Conservation (phyloP, 2,329 filamentous ascomycete genomes). For the Fusarium sp. region DNA sequence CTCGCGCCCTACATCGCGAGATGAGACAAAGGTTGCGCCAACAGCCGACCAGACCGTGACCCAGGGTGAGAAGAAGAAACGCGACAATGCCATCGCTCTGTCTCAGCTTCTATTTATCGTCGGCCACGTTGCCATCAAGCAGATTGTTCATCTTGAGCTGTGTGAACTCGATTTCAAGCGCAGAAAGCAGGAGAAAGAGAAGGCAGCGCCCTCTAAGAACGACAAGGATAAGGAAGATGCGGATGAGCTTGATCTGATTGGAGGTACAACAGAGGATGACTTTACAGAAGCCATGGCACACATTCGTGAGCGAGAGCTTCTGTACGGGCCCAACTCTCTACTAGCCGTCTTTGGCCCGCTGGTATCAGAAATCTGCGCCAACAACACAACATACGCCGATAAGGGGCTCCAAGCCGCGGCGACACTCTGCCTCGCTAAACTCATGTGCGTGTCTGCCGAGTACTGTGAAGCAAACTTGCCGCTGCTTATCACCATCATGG, state of each 20-base stretch:
- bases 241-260: constrained; percentile 95
- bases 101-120: constrained; percentile 95
- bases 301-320: constrained; percentile 82
- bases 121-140: constrained; percentile 96
- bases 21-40: constrained; percentile 51
- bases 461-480: constrained; percentile 95
- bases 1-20: constrained; percentile 58
- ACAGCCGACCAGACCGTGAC: constrained; percentile 49
- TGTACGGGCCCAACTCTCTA: constrained; percentile 84
- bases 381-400: constrained; percentile 92
- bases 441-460: constrained; percentile 97
- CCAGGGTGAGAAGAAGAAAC: constrained; percentile 57
- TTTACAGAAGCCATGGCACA: constrained; percentile 88
- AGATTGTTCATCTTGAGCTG: constrained; percentile 97
- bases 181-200: constrained; percentile 89
- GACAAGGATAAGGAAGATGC: constrained; percentile 70
- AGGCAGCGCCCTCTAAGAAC: constrained; percentile 60
- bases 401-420: constrained; percentile 91
- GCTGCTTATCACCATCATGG: constrained; percentile 96
- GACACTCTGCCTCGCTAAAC: constrained; percentile 92
- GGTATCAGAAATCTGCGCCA: constrained; percentile 92
- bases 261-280: constrained; percentile 93
- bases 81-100: constrained; percentile 77
- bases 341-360: constrained; percentile 91
- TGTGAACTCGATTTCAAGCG: constrained; percentile 98